Evolutionary conservation across 2,329 filamentous ascomycete species (phyloP), one percentile per base, ranked within the genome.

Genomic region (Elsinoe perseae): DNA sequence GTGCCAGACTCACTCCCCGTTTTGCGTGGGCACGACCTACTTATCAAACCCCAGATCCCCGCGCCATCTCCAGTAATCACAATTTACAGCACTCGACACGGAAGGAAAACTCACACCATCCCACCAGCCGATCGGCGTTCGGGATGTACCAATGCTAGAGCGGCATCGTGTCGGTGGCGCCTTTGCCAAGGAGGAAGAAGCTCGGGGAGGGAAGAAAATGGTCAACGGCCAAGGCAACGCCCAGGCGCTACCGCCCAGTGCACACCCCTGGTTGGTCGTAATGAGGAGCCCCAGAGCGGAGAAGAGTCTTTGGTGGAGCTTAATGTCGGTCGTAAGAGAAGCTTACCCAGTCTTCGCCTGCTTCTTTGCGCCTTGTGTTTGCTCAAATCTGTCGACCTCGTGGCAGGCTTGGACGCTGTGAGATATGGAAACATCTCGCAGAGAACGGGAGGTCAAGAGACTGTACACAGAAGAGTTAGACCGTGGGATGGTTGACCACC

Each of bases 251-350:
- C 30, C 18, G 32, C n/a, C 8, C n/a, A 21, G 8, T 8, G 14
- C 18, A 14, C 28, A 6, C 18, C 30, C 9, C 30, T 52, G 48
- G 48, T 52, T 52, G 48, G 48, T 20, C 32, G 25, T 14, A 8
- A 9, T 52, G 16, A 23, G 16, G 16, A 23, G 28, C 30, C 48
- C 48, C 48, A 36, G 30, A 52, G 27, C 48, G 48, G 48, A 52
- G 48, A 52, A 52, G 48, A 34, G 32, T 23, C 25, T 52, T 52
- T 34, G 30, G 48, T 52, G 48, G 48, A 52, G 48, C 48, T 52
- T 52, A 10, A 32, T 38, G 28, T 14, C 18, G 48, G 16, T 38
- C 25, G 48, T 30, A 52, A 52, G 48, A 52, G 48, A 52, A 52
- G 48, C 48, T 52, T 52, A 30, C 48, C 25, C 16, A n/a, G 48